Evolutionary conservation across 1,284 basidiomycete species (phyloP).

Genomic region (Thecaphora thlaspeos): DNA sequence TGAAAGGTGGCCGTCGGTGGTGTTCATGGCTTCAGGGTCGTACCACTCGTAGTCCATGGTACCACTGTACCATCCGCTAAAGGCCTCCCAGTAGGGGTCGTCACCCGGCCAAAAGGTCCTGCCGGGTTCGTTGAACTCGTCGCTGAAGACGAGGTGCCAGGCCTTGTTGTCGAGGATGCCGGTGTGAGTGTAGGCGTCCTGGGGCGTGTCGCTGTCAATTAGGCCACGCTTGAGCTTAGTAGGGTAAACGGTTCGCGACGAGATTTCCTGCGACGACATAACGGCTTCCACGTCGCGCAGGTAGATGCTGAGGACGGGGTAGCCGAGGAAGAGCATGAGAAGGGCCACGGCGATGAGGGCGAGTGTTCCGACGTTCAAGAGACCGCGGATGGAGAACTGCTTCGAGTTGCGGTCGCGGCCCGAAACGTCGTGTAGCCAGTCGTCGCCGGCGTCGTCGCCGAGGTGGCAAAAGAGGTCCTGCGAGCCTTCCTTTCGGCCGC

Average conservation of each 20-base stretch:
- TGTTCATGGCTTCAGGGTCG: slow-evolving; percentile 54
- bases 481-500: neutral
- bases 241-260: neutral
- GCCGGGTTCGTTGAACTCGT: slow-evolving; percentile 75
- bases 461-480: slow-evolving; percentile 8
- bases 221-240: slow-evolving; percentile 25
- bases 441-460: slow-evolving; percentile 30
- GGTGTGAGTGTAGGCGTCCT: slow-evolving; percentile 13
- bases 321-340: slow-evolving; percentile 52
- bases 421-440: slow-evolving; percentile 27
- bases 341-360: slow-evolving; percentile 38
- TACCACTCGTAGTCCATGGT: slow-evolving; percentile 58
- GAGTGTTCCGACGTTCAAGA: slow-evolving; percentile 49
- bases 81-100: slow-evolving; percentile 55
- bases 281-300: neutral
- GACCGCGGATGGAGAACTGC: slow-evolving; percentile 27
- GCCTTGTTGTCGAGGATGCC: slow-evolving; percentile 13
- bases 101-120: slow-evolving; percentile 61
- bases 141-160: slow-evolving; percentile 66
- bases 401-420: slow-evolving; percentile 5
- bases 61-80: slow-evolving; percentile 52
- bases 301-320: slow-evolving; percentile 37
- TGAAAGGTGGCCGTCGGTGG: slow-evolving; percentile 34
- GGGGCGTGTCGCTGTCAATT: slow-evolving; percentile 47
- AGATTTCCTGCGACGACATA: neutral